A percentile compares a stretch with the other conserved stretches of the same genome.
phyloP scores from a whole-genome alignment of 108 stramenopile genomes.

The Cyclostephanos tholiformis region DNA sequence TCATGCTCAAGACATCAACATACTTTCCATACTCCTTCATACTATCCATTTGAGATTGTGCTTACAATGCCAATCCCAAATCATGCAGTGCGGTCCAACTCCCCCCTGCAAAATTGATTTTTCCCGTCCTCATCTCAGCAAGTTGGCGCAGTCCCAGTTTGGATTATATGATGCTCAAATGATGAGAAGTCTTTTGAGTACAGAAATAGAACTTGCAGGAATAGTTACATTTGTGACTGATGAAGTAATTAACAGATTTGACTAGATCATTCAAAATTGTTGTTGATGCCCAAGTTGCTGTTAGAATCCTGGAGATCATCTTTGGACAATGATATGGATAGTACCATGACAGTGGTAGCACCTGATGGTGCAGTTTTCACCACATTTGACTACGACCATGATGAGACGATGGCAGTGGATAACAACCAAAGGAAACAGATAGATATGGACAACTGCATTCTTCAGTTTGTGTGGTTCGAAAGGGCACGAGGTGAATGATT shows the following conservation, averaged over 20 bases:
- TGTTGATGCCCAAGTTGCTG: too few relatives aligned
- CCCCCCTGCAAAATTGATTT: constrained; percentile 56
- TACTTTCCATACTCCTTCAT: constrained; percentile 38
- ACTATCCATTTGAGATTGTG: constrained; percentile 48
- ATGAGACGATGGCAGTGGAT: too few relatives aligned
- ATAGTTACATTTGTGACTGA: constrained; percentile 35
- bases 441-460: too few relatives aligned
- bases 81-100: constrained; percentile 30
- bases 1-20: constrained; percentile 46
- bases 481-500: too few relatives aligned
- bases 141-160: constrained; percentile 17
- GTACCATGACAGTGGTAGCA: too few relatives aligned
- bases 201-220: constrained; percentile 40
- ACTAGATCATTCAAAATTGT: constrained; percentile 1
- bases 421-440: too few relatives aligned
- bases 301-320: too few relatives aligned
- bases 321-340: too few relatives aligned
- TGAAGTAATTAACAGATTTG: constrained; percentile 42
- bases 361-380: too few relatives aligned
- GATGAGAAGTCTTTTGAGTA: constrained; percentile 24
- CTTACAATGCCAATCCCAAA: constrained; percentile 50
- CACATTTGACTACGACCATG: too few relatives aligned
- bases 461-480: too few relatives aligned
- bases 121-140: constrained; percentile 33
- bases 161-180: constrained; percentile 19